These are phyloP conservation scores for Candida sp. DNA, from an alignment of 1,139 yeast genomes.

Conservation along the genomic window DNA sequence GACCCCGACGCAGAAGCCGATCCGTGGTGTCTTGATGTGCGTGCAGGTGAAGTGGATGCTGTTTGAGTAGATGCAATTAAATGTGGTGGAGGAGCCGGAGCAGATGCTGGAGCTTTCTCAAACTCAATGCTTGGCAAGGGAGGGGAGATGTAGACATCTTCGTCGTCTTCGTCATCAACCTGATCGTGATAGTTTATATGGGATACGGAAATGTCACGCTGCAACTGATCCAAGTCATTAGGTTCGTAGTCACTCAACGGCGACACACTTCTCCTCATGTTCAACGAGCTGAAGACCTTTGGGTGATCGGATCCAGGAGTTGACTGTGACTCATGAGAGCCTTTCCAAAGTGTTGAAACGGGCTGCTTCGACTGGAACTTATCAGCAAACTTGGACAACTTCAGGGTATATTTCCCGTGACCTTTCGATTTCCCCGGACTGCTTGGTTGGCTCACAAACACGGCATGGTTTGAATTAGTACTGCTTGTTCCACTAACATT, in stretches of 20 bases:
- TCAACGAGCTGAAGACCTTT: conserved; percentile 7
- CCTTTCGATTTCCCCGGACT: conserved; percentile 19
- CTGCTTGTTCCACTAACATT: conserved; percentile 8
- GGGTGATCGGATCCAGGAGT: conserved; percentile 1
- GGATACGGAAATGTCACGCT: conserved; percentile 19
- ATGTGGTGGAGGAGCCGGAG: conserved; percentile 16
- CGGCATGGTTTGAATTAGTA: conserved; percentile 15
- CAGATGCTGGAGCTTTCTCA: not conserved
- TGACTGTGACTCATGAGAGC: not conserved
- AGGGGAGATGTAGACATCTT: not conserved
- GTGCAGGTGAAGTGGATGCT: not conserved
- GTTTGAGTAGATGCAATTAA: conserved; percentile 2
- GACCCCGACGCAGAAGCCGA: conserved; percentile 1
- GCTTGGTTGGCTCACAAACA: conserved; percentile 17
- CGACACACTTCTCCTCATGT: conserved; percentile 12
- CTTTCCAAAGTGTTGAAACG: conserved; percentile 28
- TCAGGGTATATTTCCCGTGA: conserved; percentile 26
- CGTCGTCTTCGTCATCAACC: not conserved
- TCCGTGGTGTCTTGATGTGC: conserved; percentile 10
- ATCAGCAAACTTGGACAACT: conserved; percentile 34
- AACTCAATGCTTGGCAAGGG: conserved; percentile 1
- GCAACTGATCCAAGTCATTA: conserved; percentile 23
- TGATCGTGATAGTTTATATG: not conserved
- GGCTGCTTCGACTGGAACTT: conserved; percentile 44
- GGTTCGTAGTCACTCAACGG: conserved; percentile 16